These are phyloP conservation scores for Geotrichum phurueaensis DNA, from an alignment of 1,139 yeast genomes.

Conservation along the genomic window DNA sequence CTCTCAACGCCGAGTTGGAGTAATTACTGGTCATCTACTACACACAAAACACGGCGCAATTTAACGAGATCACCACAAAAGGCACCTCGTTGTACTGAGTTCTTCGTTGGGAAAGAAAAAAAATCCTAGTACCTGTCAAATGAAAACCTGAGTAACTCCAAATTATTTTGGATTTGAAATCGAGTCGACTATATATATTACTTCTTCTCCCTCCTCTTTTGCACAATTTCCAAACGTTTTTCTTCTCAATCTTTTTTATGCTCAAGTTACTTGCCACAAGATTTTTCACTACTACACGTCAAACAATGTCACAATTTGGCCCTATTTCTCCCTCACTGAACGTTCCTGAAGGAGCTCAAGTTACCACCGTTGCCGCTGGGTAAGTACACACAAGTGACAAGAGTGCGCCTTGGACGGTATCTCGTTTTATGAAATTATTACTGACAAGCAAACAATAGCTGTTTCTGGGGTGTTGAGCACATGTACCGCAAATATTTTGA, in stretches of 20 bases:
- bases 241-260: background rate
- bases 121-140: background rate
- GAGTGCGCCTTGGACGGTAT: background rate
- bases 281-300: background rate
- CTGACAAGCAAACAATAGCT: background rate
- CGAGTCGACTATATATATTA: background rate
- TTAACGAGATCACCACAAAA: too few relatives aligned
- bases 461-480: slow-evolving; percentile 47
- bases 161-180: background rate
- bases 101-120: background rate
- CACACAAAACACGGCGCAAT: background rate
- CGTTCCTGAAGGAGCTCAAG: slow-evolving; percentile 31
- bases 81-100: too few relatives aligned
- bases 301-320: slow-evolving; percentile 4
- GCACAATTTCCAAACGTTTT: too few relatives aligned
- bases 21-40: background rate
- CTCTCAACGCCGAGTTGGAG: background rate
- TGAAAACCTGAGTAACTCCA: background rate
- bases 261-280: background rate
- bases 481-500: slow-evolving; percentile 63
- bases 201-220: background rate
- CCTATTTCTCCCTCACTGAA: slow-evolving; percentile 31
- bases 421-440: background rate
- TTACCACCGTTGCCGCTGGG: slow-evolving; percentile 40
- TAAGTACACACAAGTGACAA: background rate